phyloP scores from a whole-genome alignment of 768 basidiomycete genomes.

The Russula sp. region DNA sequence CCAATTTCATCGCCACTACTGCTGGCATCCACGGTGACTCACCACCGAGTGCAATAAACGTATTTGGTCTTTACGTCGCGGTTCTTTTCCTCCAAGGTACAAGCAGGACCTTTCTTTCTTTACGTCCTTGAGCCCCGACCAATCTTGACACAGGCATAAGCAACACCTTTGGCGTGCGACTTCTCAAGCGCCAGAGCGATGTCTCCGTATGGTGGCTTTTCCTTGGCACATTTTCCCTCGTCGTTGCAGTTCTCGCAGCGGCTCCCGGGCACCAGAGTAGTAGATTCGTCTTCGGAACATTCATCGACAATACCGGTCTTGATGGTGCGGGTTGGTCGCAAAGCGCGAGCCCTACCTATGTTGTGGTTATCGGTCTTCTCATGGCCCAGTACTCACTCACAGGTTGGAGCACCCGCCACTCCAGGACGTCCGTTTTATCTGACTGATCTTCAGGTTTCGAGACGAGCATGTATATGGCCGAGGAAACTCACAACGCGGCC shows the following conservation, averaged over 20 bases:
- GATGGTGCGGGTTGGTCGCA: constrained; percentile 52
- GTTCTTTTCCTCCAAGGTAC: constrained; percentile 56
- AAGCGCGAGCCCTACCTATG: constrained; percentile 62
- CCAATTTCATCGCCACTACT: constrained; percentile 59
- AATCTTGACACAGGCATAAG: constrained; percentile 38
- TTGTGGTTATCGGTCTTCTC: constrained; percentile 64
- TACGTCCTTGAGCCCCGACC: background rate
- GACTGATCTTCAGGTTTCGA: constrained; percentile 49
- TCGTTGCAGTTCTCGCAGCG: constrained; percentile 61
- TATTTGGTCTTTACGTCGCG: constrained; percentile 62
- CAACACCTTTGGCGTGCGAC: constrained; percentile 66
- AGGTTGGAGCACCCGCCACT: constrained; percentile 31
- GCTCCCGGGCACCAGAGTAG: constrained; percentile 65
- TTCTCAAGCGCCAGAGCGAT: constrained; percentile 62
- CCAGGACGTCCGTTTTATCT: background rate
- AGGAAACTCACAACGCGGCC: constrained; percentile 59
- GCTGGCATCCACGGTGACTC: constrained; percentile 53
- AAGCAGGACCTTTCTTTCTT: background rate
- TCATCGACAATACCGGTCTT: constrained; percentile 61
- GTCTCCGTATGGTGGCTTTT: constrained; percentile 71
- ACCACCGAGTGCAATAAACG: constrained; percentile 48
- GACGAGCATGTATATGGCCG: constrained; percentile 69
- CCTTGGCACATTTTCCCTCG: constrained; percentile 56
- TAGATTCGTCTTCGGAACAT: constrained; percentile 61
- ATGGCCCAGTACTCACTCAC: constrained; percentile 76